Base-by-base conservation (phyloP, 257 asterid species). In the Paulownia fortunei region DNA sequence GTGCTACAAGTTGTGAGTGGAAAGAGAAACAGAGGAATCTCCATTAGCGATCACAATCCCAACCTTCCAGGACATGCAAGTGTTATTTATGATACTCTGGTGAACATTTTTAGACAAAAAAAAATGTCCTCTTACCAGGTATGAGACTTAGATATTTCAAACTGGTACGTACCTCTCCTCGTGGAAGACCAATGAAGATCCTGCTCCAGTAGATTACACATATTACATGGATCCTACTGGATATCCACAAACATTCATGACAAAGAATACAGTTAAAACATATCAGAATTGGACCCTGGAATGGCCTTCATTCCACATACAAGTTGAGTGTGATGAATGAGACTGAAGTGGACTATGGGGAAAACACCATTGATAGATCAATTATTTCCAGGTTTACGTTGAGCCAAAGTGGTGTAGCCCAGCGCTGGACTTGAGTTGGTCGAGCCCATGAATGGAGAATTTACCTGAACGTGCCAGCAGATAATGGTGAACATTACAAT, bases 221-320 rank as follows among this genome's bases (percentile, higher is more conserved):
- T 78, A 32, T 24, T 55, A 8, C 0, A 23, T 77, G 49, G 87
- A 87, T 47, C 66, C 73, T 3, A 19, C 74, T 8, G 89, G 92
- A 2, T 66, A 82, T 42, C 88, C 89, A 8, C 86, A 87, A 47
- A 6, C 18, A 3, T 16, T 74, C 32, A 27, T 79, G 23, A 58
- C 12, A 41, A 72, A 51, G 3, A 79, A 71, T 42, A 19, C 44
- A 1, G 23, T 10, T 7, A 21, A 5, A 12, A 36, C n/a, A 0
- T 10, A 82, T 30, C 62, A 79, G 87, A 4, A 3, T 78, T 16
- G 95, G 92, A 10, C 86, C 86, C 0, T 90, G 92, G 91, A 90
- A 88, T 36, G 95, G 94, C 0, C 16, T 84, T 1, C 70, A 75
- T 52, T 44, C 67, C 18, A 61, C 4, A 6, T 73, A n/a, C 59